Conservation (phyloP, 192 early-diverging fungal genomes). For the Dispira simplex region DNA sequence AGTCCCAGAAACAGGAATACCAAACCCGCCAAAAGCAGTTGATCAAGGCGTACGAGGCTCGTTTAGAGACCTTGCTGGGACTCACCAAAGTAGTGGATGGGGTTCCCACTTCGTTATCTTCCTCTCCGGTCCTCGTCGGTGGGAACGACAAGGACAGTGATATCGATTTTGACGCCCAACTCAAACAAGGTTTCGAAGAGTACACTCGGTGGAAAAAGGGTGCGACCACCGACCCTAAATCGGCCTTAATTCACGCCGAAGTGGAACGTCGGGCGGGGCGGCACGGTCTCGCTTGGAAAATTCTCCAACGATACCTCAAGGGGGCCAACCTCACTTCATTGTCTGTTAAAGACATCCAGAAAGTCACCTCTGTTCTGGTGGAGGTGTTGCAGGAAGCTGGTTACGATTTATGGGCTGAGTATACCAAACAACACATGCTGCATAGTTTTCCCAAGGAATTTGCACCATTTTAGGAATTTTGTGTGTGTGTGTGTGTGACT, state of each 20-base stretch:
- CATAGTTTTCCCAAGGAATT: not conserved
- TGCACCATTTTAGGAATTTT: conserved; percentile 30
- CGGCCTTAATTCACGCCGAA: conserved; percentile 37
- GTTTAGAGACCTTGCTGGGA: conserved; percentile 31
- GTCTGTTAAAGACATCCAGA: conserved; percentile 36
- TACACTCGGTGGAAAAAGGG: conserved; percentile 43
- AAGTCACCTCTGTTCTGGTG: conserved; percentile 29
- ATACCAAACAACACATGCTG: conserved; percentile 13
- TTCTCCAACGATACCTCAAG: conserved; percentile 48
- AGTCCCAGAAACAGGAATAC: conserved; percentile 25
- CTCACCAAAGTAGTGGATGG: conserved; percentile 14
- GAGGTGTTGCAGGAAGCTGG: conserved; percentile 42
- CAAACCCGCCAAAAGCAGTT: conserved; percentile 47
- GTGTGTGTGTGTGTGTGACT: conserved; percentile 26
- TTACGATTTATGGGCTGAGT: conserved; percentile 54
- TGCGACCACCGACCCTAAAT: conserved; percentile 32
- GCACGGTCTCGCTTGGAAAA: conserved; percentile 54
- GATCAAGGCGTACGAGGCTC: conserved; percentile 38
- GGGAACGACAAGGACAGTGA: conserved; percentile 18
- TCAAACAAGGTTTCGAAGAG: conserved; percentile 39
- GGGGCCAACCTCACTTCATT: conserved; percentile 33
- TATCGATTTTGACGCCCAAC: conserved; percentile 18
- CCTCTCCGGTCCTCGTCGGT: conserved; percentile 26
- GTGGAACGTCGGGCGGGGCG: conserved; percentile 34
- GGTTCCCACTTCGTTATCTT: conserved; percentile 13